phyloP scores from a whole-genome alignment of 2,329 filamentous ascomycete genomes.

The Pleoardoris graminearum region DNA sequence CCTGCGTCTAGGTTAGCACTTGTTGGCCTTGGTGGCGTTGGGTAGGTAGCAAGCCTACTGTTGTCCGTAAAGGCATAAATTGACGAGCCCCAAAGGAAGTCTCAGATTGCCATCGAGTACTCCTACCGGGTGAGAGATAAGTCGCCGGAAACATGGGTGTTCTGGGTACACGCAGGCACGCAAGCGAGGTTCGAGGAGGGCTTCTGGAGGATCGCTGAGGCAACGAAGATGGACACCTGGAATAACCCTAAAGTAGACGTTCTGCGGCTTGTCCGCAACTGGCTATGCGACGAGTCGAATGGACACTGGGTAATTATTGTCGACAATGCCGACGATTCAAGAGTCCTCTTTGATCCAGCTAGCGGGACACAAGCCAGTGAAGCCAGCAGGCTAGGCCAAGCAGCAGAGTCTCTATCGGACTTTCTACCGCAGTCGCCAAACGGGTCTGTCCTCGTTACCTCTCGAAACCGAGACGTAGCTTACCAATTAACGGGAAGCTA shows the following conservation, averaged over 20 bases:
- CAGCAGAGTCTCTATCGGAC: slow-evolving; percentile 4
- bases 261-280: slow-evolving; percentile 15
- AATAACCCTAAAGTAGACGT: slow-evolving; percentile 16
- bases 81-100: too few relatives aligned
- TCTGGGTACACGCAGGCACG: slow-evolving; percentile 21
- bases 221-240: slow-evolving; percentile 10
- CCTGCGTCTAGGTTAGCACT: too few relatives aligned
- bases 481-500: slow-evolving; percentile 11
- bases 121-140: slow-evolving; percentile 7
- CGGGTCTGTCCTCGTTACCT: slow-evolving; percentile 19
- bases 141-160: slow-evolving; percentile 16
- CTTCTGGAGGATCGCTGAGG: slow-evolving; percentile 19
- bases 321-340: slow-evolving; percentile 27
- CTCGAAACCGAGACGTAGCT: slow-evolving; percentile 16
- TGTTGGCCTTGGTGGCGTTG: too few relatives aligned
- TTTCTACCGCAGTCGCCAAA: slow-evolving; percentile 23
- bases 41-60: too few relatives aligned
- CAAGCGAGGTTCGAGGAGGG: slow-evolving; percentile 16
- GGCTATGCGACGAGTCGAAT: slow-evolving; percentile 19
- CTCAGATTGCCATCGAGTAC: slow-evolving; percentile 23
- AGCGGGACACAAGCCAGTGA: background rate
- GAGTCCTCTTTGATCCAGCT: slow-evolving; percentile 6
- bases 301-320: slow-evolving; percentile 24
- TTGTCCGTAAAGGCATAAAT: too few relatives aligned
- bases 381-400: too few relatives aligned